Conservation (phyloP, 495 filamentous ascomycete genomes). For the Penicillium psychrofluorescens region DNA sequence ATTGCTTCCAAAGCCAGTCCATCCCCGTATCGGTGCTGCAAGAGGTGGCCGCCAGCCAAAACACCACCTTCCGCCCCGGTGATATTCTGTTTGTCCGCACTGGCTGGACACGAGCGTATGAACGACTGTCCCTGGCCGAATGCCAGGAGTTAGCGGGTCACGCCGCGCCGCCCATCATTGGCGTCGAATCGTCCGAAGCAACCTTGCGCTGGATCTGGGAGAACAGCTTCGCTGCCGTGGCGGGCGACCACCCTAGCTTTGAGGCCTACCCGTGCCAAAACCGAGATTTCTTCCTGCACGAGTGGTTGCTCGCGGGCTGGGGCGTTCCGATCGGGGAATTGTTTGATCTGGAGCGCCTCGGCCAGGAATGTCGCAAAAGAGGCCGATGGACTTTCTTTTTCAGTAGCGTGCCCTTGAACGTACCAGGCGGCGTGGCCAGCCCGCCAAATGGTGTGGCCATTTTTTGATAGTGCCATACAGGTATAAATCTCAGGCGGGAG, state of each 20-base stretch:
- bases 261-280: constrained; percentile 31
- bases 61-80: constrained; percentile 32
- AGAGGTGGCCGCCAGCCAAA: constrained; percentile 24
- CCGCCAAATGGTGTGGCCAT: constrained; percentile 46
- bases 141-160: constrained; percentile 20
- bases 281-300: constrained; percentile 32
- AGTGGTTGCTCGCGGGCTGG: constrained; percentile 49
- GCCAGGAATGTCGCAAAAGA: constrained; percentile 32
- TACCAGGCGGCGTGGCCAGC: constrained; percentile 47
- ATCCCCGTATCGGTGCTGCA: constrained; percentile 36
- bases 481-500: neutral
- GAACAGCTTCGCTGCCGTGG: constrained; percentile 43
- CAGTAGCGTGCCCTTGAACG: constrained; percentile 47
- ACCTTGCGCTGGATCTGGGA: constrained; percentile 45
- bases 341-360: constrained; percentile 48
- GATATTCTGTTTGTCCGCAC: constrained; percentile 51
- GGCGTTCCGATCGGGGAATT: constrained; percentile 53
- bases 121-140: constrained; percentile 21
- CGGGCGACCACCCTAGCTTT: constrained; percentile 41
- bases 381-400: constrained; percentile 47
- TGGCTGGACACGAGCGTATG: constrained; percentile 41
- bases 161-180: constrained; percentile 26
- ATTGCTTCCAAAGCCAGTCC: constrained; percentile 27
- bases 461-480: constrained; percentile 16
- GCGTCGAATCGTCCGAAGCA: constrained; percentile 35